Base-by-base conservation (phyloP, 768 basidiomycete genomes). In the Cystofilobasidium ferigula region DNA sequence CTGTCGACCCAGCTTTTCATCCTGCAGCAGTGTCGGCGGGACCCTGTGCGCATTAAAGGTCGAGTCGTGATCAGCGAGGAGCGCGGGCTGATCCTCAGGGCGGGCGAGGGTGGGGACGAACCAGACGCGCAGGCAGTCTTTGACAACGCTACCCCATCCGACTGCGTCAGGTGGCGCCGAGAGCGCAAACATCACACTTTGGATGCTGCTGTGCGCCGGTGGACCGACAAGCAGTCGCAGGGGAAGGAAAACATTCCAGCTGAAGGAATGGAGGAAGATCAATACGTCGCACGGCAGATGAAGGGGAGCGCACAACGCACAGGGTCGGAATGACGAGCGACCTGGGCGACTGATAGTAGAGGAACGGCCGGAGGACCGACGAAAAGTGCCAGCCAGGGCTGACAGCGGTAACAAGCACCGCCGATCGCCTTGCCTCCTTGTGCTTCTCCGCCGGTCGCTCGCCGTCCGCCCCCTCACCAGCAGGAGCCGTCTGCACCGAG, bases 131-230 rank as follows among this genome's bases (percentile, higher is more conserved):
- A 56, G 26, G 30, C 67, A 68, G 45, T 68, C 67, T 22, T 57
- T 62, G 42, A 68, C 43, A 6, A 68, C 67, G 22, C 42, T 57
- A 13, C 67, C 67, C 61, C 67, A 63, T 6, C 62, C 67, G 24
- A 57, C 35, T 3, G 36, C 24, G 3, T 36, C 32, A 1, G 67
- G 67, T 9, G 67, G 67, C 1, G 67, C 67, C 13, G 24, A 53
- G 30, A 68, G 43, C 2, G 67, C 61, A 28, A 68, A 68, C 1
- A 68, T 22, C 10, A 68, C 47, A 13, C 61, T 62, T 24, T 68
- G 67, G 28, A 68, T 47, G 22, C 53, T 28, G 22, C 53, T 56
- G 13, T 47, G 26, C 20, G 67, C 47, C 1, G 67, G 51, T 1
- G 67, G 67, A 7, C 40, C 57, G 40, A 68, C 36, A 45, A 63